Base-by-base conservation (phyloP, 345 rosid species). In the Isatis tinctoria region DNA sequence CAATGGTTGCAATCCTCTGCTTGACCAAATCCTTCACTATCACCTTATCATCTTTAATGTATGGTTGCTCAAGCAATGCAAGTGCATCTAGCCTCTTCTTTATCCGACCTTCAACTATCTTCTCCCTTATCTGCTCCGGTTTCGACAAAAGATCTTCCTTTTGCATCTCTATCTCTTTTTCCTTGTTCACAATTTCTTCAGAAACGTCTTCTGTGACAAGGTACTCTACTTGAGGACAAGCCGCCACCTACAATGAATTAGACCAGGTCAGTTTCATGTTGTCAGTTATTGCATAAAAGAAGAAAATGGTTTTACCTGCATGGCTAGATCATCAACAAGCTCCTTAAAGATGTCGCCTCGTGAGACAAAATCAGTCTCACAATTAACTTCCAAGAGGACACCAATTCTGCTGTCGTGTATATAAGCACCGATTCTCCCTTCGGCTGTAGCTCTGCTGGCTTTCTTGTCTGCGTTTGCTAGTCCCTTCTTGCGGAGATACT, bases 391-490 rank as follows among this genome's bases (percentile, higher is more conserved):
- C 53, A 91, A 77, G 58, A 90, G 89, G 77, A 95, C 87, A 60
- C 99, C 99, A 0, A 95, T 91, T 82, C 99, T 88, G 86, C 92
- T 81, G 80, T 90, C 99, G 47, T 95, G 99, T 69, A 95, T 87
- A 82, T 95, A 95, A 65, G 97, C 82, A 72, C 97, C 92, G 6
- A 95, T 90, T 81, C 96, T 87, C 80, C 99, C 99, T 70, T 95
- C 99, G 40, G 97, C 93, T 49, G 99, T 95, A 57, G 81, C 85
- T 75, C 96, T 83, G 74, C 91, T 86, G 20, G 99, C 88, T 82
- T 92, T 91, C 87, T 95, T 95, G 4, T 91, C 99, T 67, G 97
- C 97, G 53, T 93, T 91, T 12, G 97, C 96, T 56, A 90, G 76
- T 47, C 99, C 99, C 81, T 95, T 91, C 88, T 90, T 95, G 67